Conservation (phyloP, 2,329 filamentous ascomycete genomes). For the Phialocephala sp. region DNA sequence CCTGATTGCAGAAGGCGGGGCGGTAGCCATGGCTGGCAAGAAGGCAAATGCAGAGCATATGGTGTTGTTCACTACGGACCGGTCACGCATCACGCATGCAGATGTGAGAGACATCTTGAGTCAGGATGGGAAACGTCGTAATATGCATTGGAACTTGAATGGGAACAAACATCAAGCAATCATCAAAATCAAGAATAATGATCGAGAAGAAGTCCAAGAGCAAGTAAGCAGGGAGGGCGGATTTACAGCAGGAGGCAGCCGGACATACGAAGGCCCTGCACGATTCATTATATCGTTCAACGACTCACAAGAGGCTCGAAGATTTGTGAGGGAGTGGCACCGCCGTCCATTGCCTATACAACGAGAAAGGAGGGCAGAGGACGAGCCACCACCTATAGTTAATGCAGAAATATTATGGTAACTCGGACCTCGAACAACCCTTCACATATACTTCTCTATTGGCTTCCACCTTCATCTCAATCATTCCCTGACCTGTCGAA, state of each 20-base stretch:
- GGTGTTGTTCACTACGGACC: constrained; percentile 40
- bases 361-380: constrained; percentile 41
- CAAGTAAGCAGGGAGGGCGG: background rate
- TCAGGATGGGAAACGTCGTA: constrained; percentile 40
- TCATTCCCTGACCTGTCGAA: constrained; percentile 20
- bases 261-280: constrained; percentile 19
- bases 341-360: constrained; percentile 48
- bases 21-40: constrained; percentile 27
- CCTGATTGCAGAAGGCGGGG: constrained; percentile 46
- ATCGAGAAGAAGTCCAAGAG: constrained; percentile 13
- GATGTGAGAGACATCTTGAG: constrained; percentile 35
- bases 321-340: constrained; percentile 60
- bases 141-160: constrained; percentile 42
- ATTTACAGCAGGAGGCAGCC: background rate
- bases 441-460: constrained; percentile 21
- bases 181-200: background rate
- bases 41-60: constrained; percentile 35
- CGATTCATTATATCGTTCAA: constrained; percentile 42
- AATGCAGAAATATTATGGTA: constrained; percentile 57
- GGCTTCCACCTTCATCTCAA: constrained; percentile 15
- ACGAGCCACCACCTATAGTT: constrained; percentile 47
- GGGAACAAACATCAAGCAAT: constrained; percentile 11
- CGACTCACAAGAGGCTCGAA: constrained; percentile 43
- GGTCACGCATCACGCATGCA: constrained; percentile 24
- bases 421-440: constrained; percentile 16